A percentile compares a stretch with the other conserved stretches of the same genome.
These are phyloP conservation scores for Ascochyta rabiei DNA, from an alignment of 2,329 filamentous ascomycete genomes.

Conservation along the genomic window DNA sequence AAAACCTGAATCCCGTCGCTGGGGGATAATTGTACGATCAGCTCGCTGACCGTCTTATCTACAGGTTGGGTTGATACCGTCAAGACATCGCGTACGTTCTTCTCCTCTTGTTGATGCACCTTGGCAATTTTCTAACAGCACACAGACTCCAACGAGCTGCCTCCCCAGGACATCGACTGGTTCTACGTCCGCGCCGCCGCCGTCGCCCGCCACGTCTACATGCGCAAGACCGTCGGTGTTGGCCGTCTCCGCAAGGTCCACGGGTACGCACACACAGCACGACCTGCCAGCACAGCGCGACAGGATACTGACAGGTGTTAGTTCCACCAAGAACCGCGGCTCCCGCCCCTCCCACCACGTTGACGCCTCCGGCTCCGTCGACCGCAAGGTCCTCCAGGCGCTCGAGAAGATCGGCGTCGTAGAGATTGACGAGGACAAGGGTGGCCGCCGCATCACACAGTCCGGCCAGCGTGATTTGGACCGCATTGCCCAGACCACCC, in stretches of 20 bases:
- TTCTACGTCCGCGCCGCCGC: constrained; percentile 87
- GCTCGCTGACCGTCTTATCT: constrained; percentile 55
- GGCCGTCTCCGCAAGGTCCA: constrained; percentile 96
- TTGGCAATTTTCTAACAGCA: constrained; percentile 21
- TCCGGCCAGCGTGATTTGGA: constrained; percentile 98
- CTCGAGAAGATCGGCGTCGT: constrained; percentile 99
- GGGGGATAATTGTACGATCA: constrained; percentile 52
- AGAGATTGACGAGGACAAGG: constrained; percentile 98
- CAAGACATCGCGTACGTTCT: constrained; percentile 75
- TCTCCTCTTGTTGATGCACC: not conserved
- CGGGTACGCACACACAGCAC: constrained; percentile 53
- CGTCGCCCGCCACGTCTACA: constrained; percentile 97
- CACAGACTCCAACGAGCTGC: constrained; percentile 88
- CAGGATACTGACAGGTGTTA: constrained; percentile 15
- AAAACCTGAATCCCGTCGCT: constrained; percentile 62
- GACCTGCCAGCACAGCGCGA: not conserved
- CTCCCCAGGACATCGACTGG: constrained; percentile 98
- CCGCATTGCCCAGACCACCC: constrained; percentile 63
- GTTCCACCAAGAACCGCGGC: constrained; percentile 91
- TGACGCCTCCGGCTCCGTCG: constrained; percentile 90
- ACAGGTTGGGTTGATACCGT: constrained; percentile 99
- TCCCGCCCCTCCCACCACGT: constrained; percentile 91
- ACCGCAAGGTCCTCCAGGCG: constrained; percentile 96
- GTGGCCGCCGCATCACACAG: constrained; percentile 97
- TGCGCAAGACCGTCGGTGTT: constrained; percentile 99